Evolutionary conservation across 2,329 filamentous ascomycete species (phyloP), one percentile per base, ranked within the genome.

Genomic region (Sclerotiophoma versabilis): DNA sequence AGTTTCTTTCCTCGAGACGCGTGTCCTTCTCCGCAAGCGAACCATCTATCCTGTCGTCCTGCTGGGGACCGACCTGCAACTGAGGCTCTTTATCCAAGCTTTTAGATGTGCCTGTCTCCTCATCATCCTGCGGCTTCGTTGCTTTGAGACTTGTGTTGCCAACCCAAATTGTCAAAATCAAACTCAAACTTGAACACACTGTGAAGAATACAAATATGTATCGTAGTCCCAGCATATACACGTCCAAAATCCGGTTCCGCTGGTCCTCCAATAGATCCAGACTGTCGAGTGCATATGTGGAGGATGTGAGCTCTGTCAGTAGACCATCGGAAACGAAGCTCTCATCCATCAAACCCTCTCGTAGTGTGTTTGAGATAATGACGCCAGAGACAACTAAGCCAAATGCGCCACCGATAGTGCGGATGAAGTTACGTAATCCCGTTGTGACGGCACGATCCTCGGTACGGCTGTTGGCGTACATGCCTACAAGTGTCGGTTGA

Each of bases 361-460:
- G 58, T 1, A 65, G 57, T 5, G 60, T 60, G n/a, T 62, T 65
- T 9, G 61, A 58, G 14, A 65, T 49, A 9, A 63, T 56, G 7
- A 57, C 56, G 5, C 58, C 60, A 34, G 59, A 62, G n/a, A 87
- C 73, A 0, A 84, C 84, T 0, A 88, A 76, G 0, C 85, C 85
- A n/a, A 81, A 77, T 0, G 84, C 77, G 20, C 84, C 85, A 7
- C 86, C 85, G 2, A 84, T 74, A 34, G 80, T 82, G 8, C 86
- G 81, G 58, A 87, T 79, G 65, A 88, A 88, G 62, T 88, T 88
- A 2, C 86, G 79, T 45, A 83, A 80, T 2, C 83, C 83, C 26
- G 86, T 87, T 20, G 86, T 80, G 1, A 88, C 83, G 1, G 86
- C 86, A 17, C 86, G 79, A 29, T 87, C 82, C 0, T 80, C 73